Percentiles rank a stretch among this genome's conserved stretches.
These are phyloP conservation scores for Cupressus sempervirens DNA, from an alignment of 75 land plant species.

Conservation along the genomic window DNA sequence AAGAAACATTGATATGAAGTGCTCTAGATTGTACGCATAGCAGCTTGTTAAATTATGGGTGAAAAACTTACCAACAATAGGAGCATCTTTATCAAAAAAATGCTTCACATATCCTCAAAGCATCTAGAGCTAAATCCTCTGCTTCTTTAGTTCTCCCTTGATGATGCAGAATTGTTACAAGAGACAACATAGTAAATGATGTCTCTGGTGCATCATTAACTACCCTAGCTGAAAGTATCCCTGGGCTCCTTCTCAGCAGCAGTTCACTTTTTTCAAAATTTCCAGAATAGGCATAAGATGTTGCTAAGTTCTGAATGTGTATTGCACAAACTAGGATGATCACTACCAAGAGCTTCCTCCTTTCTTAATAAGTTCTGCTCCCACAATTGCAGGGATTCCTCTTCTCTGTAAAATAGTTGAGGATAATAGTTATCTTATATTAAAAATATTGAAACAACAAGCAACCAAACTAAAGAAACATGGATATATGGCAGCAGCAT, in stretches of 20 bases:
- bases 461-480: too few relatives aligned
- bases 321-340: conserved; percentile 57
- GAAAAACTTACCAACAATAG: conserved; percentile 58
- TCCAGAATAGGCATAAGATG: conserved; percentile 64
- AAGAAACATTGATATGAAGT: background rate
- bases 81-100: conserved; percentile 57
- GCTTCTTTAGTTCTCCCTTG: conserved; percentile 61
- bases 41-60: background rate
- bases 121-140: conserved; percentile 66
- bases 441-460: too few relatives aligned
- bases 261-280: conserved; percentile 69
- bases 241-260: conserved; percentile 50
- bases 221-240: conserved; percentile 43
- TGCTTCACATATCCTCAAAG: conserved; percentile 58
- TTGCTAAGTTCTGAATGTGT: conserved; percentile 76
- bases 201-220: conserved; percentile 66
- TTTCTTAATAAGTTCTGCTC: conserved; percentile 62
- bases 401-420: conserved; percentile 30
- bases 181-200: conserved; percentile 63
- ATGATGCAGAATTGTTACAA: conserved; percentile 66
- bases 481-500: too few relatives aligned
- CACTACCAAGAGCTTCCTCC: conserved; percentile 58
- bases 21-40: background rate
- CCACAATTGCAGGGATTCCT: conserved; percentile 65
- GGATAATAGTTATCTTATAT: background rate